These are phyloP conservation scores for Lentinula sp. DNA, from an alignment of 768 basidiomycete species.

Conservation along the genomic window DNA sequence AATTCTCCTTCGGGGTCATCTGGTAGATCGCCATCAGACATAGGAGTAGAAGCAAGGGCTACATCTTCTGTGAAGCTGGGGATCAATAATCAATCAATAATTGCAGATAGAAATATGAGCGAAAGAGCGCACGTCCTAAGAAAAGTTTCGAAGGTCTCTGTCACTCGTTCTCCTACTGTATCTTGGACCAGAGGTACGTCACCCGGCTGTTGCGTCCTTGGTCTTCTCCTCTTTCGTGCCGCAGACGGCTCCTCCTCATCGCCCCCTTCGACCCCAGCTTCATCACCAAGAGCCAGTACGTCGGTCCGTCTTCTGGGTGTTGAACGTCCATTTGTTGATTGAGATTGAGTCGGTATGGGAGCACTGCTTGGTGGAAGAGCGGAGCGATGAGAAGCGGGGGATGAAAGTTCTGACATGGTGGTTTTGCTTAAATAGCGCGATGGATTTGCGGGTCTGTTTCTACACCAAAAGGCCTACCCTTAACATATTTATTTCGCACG, in stretches of 20 bases:
- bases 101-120: not conserved
- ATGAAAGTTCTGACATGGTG: constrained; percentile 7
- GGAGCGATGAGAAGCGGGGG: not conserved
- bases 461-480: constrained; percentile 19
- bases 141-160: constrained; percentile 88
- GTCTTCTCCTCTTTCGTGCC: constrained; percentile 35
- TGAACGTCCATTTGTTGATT: constrained; percentile 16
- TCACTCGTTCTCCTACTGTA: constrained; percentile 92
- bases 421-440: not conserved
- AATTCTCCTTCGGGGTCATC: constrained; percentile 55
- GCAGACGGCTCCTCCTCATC: constrained; percentile 29
- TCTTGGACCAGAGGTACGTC: constrained; percentile 89
- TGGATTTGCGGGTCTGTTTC: not conserved
- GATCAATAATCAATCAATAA: constrained; percentile 10
- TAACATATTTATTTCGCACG: constrained; percentile 6
- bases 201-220: constrained; percentile 43
- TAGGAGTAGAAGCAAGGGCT: constrained; percentile 73
- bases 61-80: constrained; percentile 83
- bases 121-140: constrained; percentile 69
- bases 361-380: constrained; percentile 40
- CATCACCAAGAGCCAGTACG: constrained; percentile 48
- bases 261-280: constrained; percentile 46
- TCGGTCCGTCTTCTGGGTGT: constrained; percentile 40
- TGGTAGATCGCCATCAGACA: constrained; percentile 59
- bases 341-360: constrained; percentile 16